Evolutionary conservation across 805 yeast species (phyloP), one percentile per base, ranked within the genome.

Genomic region (Lipomyces anomalus): DNA sequence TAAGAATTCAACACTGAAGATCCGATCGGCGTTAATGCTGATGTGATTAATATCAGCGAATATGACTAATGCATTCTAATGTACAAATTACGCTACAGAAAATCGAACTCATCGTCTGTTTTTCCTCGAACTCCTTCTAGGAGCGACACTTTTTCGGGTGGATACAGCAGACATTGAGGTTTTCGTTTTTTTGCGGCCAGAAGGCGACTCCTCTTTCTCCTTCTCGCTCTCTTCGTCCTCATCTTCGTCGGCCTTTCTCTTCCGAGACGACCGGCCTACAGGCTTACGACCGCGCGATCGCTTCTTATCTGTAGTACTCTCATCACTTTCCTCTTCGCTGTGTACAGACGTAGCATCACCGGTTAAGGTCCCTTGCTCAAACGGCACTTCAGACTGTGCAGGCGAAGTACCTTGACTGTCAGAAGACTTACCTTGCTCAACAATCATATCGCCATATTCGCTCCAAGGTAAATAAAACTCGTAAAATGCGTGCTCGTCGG

Each of bases 381-480:
- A 26, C 30, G 30, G 30, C 30, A 26, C 9, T 9, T 26, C 30
- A 13, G 48, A 11, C 32, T 53, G 57, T 20, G 57, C 56, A 1
- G 57, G 57, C 39, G 48, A 35, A 6, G 55, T 48, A 13, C 41
- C 54, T 11, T 46, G 53, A 24, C 55, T 43, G 18, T 56, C 57
- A 6, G 44, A 22, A 4, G 54, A 61, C 32, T 42, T 43, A 3
- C 74, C 75, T 48, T 66, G 70, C 22, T 58, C 63, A 21, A 68
- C 43, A 46, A 70, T 70, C 42, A 70, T 42, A 22, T 67, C 72
- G 13, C 75, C 75, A 55, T 64, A 72, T 23, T 68, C 71, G 24
- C 64, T 67, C 73, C 73, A 71, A 3, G 75, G 72, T 32, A 72
- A 58, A 22, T 56, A 59, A 44, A 72, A 72, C 38, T 66, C 70